These are phyloP conservation scores for Verticillium dahliae DNA, from an alignment of 2,329 filamentous ascomycete genomes.

Conservation along the genomic window DNA sequence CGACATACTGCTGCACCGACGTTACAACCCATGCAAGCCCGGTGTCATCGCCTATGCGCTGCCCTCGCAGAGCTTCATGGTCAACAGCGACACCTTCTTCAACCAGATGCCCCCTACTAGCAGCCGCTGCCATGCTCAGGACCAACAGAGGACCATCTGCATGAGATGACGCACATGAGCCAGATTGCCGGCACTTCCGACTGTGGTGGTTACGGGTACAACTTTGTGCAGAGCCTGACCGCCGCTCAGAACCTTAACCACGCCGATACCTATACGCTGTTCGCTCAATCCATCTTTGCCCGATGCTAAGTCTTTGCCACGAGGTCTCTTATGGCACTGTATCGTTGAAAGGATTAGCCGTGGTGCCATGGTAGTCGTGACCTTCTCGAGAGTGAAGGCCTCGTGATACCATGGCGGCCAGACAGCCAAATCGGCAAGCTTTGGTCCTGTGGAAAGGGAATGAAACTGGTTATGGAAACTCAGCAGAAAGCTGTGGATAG, in stretches of 20 bases:
- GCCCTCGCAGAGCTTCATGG: background rate
- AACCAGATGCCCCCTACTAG: conserved; percentile 41
- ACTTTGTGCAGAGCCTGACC: conserved; percentile 41
- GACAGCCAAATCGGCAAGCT: no score
- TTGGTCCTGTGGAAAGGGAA: no score
- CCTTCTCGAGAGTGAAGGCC: no score
- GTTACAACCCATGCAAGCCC: conserved; percentile 24
- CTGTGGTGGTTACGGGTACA: conserved; percentile 44
- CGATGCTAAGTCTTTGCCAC: conserved; percentile 1
- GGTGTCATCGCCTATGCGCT: background rate
- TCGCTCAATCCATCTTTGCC: conserved; percentile 9
- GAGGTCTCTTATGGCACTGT: background rate
- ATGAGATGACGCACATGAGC: conserved; percentile 58
- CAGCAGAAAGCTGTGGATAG: no score
- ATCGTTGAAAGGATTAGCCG: background rate
- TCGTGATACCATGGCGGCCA: no score
- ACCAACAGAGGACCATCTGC: conserved; percentile 57
- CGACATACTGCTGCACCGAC: conserved; percentile 54
- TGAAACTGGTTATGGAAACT: no score
- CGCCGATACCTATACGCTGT: conserved; percentile 47
- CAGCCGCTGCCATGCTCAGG: conserved; percentile 42
- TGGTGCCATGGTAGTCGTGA: no score
- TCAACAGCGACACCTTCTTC: background rate
- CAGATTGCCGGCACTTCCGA: conserved; percentile 44
- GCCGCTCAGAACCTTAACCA: conserved; percentile 48